Evolutionary conservation across 2,329 filamentous ascomycete species (phyloP), one percentile per base, ranked within the genome.

Genomic region (Fusarium sp.): DNA sequence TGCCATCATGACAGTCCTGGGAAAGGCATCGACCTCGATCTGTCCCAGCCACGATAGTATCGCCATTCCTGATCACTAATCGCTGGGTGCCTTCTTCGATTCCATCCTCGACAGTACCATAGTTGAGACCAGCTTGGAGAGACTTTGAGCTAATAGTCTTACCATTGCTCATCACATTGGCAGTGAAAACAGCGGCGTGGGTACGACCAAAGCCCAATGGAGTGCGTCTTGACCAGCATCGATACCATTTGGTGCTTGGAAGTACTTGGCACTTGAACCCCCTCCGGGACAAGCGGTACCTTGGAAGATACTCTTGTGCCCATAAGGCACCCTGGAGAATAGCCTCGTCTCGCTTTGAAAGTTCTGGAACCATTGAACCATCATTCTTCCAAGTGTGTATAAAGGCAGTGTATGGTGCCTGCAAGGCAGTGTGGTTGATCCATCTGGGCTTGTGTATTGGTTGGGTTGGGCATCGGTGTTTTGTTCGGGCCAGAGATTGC

Each of bases 401-500:
- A 23, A 50, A 50, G 12, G 46, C 34, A 1, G 46, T 9, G 36
- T 45, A 55, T 26, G 34, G 30, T 3, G 50, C 15, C 16, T 53
- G 50, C 15, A 53, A 26, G 16, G 15, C 37, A 4, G 50, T 53
- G 15, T 53, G 28, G 11, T 53, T 5, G 50, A 53, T 2, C 36
- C 50, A 9, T 42, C 23, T n/a, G 50, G 50, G 12, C 28, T 53
- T 16, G 37, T 37, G 16, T 53, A 53, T 41, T 53, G 50, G 18
- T 53, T 53, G 11, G 37, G 50, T 23, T 53, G 50, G 6, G 16
- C 9, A 31, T 53, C 50, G 18, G 50, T 53, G 37, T 40, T 53
- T 23, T 38, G 50, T 16, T 53, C 50, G 10, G 50, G 50, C 50
- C 50, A 53, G 3, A 53, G 18, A 9, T 53, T 53, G 28, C 50